Conservation (phyloP, 768 basidiomycete genomes). For the Paxillus ammoniavirescens region DNA sequence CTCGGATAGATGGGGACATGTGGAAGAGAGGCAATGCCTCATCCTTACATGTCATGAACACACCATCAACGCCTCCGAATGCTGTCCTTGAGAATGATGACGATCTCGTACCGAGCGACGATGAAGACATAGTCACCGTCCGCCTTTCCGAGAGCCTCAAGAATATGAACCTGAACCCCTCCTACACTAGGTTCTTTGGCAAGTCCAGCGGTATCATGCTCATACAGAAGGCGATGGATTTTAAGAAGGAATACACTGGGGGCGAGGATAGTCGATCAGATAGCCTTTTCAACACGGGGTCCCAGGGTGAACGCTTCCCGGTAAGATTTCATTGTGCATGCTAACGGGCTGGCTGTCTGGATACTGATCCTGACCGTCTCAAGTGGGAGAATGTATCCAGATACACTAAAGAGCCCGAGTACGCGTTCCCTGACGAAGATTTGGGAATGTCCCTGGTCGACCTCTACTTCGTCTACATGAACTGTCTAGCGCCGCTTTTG, state of each 20-base stretch:
- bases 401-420: conserved; percentile 23
- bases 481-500: conserved; percentile 64
- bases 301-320: conserved; percentile 20
- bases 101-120: conserved; percentile 27
- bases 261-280: conserved; percentile 27
- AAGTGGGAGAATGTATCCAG: no score
- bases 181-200: conserved; percentile 32
- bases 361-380: no score
- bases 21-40: conserved; percentile 13
- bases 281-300: conserved; percentile 14
- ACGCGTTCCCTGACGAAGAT: conserved; percentile 48
- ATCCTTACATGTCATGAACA: conserved; percentile 13
- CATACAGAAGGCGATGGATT: conserved; percentile 47
- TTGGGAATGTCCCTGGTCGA: conserved; percentile 54
- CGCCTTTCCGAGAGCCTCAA: conserved; percentile 25
- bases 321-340: conserved; percentile 19
- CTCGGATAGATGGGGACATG: conserved; percentile 38
- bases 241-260: conserved; percentile 52
- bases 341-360: no score
- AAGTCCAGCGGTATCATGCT: conserved; percentile 44
- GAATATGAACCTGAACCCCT: conserved; percentile 15
- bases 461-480: conserved; percentile 59
- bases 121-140: conserved; percentile 24
- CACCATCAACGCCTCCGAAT: conserved; percentile 9
- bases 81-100: conserved; percentile 8